Evolutionary conservation across 208 protist genomes (phyloP).

Genomic region (Leishmania tarentolae): DNA sequence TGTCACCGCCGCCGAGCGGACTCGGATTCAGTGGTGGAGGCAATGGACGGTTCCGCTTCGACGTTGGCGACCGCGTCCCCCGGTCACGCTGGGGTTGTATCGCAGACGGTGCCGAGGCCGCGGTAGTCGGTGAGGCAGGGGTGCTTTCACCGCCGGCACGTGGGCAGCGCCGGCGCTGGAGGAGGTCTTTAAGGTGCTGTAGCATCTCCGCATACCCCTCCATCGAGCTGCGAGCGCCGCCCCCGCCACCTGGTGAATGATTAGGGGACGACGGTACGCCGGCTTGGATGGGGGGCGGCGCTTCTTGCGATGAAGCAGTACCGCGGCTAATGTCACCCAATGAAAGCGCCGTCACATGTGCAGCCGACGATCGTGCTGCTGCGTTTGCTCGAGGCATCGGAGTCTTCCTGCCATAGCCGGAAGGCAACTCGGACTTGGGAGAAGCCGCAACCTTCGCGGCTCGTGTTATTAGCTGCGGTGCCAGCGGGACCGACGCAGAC

Average conservation of each 20-base stretch:
- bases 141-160: conserved; percentile 22
- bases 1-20: background rate
- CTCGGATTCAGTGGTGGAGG: conserved; percentile 26
- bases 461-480: background rate
- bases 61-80: conserved; percentile 5
- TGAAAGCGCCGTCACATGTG: conserved; percentile 36
- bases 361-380: background rate
- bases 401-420: conserved; percentile 2
- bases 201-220: conserved; percentile 84
- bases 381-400: background rate
- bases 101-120: background rate
- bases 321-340: conserved; percentile 22
- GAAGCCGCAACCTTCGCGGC: conserved; percentile 6
- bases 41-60: background rate
- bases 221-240: conserved; percentile 34
- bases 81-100: background rate
- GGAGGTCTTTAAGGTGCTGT: conserved; percentile 76
- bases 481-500: conserved; percentile 9
- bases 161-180: conserved; percentile 50
- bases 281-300: background rate
- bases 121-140: conserved; percentile 17
- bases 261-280: conserved; percentile 19
- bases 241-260: conserved; percentile 6
- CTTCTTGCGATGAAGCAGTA: conserved; percentile 4
- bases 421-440: conserved; percentile 8